Base-by-base conservation (phyloP, 139 green algal species). In the Asterochloris erici region DNA sequence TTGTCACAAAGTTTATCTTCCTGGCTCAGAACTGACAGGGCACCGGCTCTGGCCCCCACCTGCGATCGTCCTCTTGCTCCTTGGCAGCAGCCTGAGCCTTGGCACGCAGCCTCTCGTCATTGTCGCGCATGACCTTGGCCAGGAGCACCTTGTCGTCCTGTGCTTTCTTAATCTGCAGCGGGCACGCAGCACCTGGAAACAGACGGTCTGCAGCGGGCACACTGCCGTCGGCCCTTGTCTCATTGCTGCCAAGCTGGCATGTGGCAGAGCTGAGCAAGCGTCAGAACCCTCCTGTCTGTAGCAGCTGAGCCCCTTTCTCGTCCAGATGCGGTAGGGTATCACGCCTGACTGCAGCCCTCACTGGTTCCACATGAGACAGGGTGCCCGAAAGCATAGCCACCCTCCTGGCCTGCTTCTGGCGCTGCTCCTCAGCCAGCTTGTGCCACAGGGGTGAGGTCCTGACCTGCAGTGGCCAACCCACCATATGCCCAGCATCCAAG, bases 71-170 rank as follows among this genome's bases (percentile, higher is more conserved):
- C 23, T 70, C 24, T 38, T n/a, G 68, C n/a, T 61, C 76, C 24
- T 80, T 61, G 0, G 68, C 24, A 70, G 76, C 76, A 60, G 76
- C 76, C n/a, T 14, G 19, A 19, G 76, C 76, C 60, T 80, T 80
- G 60, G 68, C n/a, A n/a, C 68, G 60, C 12, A 80, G 76, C 15
- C 76, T 61, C n/a, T 54, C n/a, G 24, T 29, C 76, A 80, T 80
- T 80, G 76, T 80, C 76, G 13, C 23, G 21, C 29, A 62, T 80
- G 14, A 80, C 76, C 76, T 38, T 68, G 13, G 61, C 76, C 76
- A 80, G 60, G 60, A 80, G 68, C 60, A 70, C 54, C 60, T 64
- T 80, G 61, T 80, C 76, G 26, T 80, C 60, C 76, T 80, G 60
- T 54, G 60, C 23, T n/a, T 69, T 80, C 13, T 61, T 62, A 38